A percentile compares a stretch with the other conserved stretches of the same genome.
Conservation (phyloP, 1,139 yeast species). For the Taphrina pruni region DNA sequence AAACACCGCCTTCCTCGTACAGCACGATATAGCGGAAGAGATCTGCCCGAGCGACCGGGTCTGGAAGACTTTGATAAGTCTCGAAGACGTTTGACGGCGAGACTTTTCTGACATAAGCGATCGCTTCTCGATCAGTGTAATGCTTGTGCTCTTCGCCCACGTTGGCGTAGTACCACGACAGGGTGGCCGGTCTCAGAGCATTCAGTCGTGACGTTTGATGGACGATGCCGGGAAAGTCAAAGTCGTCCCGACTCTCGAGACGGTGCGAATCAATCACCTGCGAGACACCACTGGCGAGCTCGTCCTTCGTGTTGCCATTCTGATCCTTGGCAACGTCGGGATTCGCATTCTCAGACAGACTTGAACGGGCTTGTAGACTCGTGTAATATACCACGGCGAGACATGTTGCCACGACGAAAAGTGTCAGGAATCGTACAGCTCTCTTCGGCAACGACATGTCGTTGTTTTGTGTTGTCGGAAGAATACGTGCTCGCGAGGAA, state of each 20-base stretch:
- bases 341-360: constrained; percentile 28
- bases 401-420: neutral
- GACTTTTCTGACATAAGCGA: constrained; percentile 15
- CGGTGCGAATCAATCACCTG: constrained; percentile 36
- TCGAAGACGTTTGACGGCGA: constrained; percentile 85
- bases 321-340: constrained; percentile 20
- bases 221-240: constrained; percentile 23
- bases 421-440: neutral
- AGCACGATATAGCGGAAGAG: constrained; percentile 85
- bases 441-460: constrained; percentile 10
- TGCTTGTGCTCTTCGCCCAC: constrained; percentile 24
- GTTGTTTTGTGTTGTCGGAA: neutral
- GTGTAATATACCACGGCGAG: constrained; percentile 4
- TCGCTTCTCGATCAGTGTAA: constrained; percentile 18
- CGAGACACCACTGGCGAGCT: constrained; percentile 31
- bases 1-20: constrained; percentile 89
- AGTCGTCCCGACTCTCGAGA: constrained; percentile 13
- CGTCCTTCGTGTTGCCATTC: constrained; percentile 34
- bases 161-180: constrained; percentile 37
- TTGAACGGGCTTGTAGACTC: neutral
- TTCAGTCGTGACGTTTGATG: constrained; percentile 26
- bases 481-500: neutral
- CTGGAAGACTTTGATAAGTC: constrained; percentile 82
- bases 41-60: constrained; percentile 80
- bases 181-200: constrained; percentile 19